Percentiles rank a stretch among this genome's conserved stretches.
Evolutionary conservation across 2,329 filamentous ascomycete species (phyloP).

Genomic region (Botrytis elliptica): DNA sequence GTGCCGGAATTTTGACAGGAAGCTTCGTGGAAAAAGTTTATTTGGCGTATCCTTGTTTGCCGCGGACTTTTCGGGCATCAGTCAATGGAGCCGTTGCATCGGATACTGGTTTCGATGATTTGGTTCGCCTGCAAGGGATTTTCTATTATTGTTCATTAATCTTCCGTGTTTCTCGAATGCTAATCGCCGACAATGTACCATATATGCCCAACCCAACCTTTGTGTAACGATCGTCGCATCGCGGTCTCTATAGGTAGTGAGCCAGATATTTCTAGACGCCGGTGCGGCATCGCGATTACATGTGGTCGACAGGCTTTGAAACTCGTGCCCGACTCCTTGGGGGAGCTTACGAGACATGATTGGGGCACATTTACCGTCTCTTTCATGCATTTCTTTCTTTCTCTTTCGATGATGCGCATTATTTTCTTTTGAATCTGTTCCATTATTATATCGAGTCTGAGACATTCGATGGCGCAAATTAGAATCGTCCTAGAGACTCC

Average conservation of each 20-base stretch:
- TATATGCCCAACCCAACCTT: neutral
- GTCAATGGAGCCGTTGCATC: neutral
- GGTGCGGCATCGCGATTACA: neutral
- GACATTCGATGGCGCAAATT: conserved; percentile 1
- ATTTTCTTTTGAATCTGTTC: neutral
- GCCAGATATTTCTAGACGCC: neutral
- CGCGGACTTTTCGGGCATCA: conserved; percentile 3
- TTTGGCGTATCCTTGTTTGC: neutral
- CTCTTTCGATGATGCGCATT: neutral
- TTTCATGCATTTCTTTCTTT: neutral
- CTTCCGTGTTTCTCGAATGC: neutral
- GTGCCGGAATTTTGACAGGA: neutral
- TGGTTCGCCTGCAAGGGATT: conserved; percentile 2
- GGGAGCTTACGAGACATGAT: neutral
- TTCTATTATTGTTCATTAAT: neutral
- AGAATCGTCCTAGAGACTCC: neutral
- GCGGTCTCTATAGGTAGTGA: neutral
- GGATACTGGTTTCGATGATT: neutral
- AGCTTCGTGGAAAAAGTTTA: neutral
- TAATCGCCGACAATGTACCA: neutral
- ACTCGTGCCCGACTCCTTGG: neutral
- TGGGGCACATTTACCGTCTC: neutral
- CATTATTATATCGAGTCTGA: neutral
- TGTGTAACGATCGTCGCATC: neutral
- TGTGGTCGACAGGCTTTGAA: neutral